Base-by-base conservation (phyloP, 768 basidiomycete genomes). In the Hydnomerulius pinastri region DNA sequence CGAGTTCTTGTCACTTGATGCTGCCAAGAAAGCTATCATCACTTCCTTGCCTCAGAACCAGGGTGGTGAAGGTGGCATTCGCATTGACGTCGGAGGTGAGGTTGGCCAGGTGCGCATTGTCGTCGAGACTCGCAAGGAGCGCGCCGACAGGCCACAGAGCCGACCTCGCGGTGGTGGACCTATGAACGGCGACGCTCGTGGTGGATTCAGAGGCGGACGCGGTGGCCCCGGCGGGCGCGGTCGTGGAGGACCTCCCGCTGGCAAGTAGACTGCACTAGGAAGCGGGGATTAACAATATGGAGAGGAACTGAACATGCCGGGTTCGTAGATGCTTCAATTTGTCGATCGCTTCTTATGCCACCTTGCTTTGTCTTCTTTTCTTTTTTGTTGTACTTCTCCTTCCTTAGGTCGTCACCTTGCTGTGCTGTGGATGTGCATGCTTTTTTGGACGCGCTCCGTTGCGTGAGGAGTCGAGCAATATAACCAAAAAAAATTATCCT, bases 51-150 rank as follows among this genome's bases (percentile, higher is more conserved):
- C 84, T 2, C 66, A 71, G 25, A 52, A 62, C 33, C 83, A 85
- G 56, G 94, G 94, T 51, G 95, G 94, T 30, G 92, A 95, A 55
- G 94, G 93, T 48, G 95, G 94, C 12, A 78, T 98, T 54, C 85
- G 81, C 64, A 69, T 96, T 44, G 87, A 89, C 41, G 76, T 78
- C 8, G 85, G 81, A 1, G 80, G 79, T 4, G 83, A 81, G 6
- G 68, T 55, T 18, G 73, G 74, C 2, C 72, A 70, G 50, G 68
- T 79, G 28, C 74, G 86, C 51, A 83, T 98, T 51, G 77, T 73
- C 52, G 82, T 98, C 29, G 94, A 96, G 78, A 90, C 88, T 36
- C 82, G 90, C 69, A 97, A 93, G 76, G 94, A 98, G 73, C 80
- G 92, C 38, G 82, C 84, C 30, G 92, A 97, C n/a, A 73, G 94